Percentiles rank a stretch among this genome's conserved stretches.
These are phyloP conservation scores for Fusarium austroafricanum DNA, from an alignment of 2,329 filamentous ascomycete genomes.

Conservation along the genomic window DNA sequence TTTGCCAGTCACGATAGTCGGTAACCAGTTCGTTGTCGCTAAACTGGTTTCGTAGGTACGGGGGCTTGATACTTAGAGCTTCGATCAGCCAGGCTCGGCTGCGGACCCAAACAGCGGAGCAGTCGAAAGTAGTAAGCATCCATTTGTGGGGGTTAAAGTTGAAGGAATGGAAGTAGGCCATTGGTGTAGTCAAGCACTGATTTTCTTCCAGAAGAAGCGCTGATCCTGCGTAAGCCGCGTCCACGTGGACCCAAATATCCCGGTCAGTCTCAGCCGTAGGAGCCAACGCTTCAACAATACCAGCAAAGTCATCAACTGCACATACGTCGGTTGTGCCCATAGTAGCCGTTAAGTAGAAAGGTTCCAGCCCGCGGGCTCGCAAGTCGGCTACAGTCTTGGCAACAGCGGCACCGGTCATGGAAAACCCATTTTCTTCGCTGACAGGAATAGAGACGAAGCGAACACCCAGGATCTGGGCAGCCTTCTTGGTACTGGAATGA, in stretches of 20 bases:
- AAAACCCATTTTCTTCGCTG: slow-evolving; percentile 70
- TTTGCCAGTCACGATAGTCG: slow-evolving; percentile 97
- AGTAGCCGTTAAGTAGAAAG: slow-evolving; percentile 89
- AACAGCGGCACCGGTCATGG: slow-evolving; percentile 74
- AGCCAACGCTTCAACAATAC: slow-evolving; percentile 66
- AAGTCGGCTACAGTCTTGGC: slow-evolving; percentile 64
- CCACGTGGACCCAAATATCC: slow-evolving; percentile 89
- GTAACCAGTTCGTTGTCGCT: slow-evolving; percentile 87
- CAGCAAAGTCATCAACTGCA: slow-evolving; percentile 83
- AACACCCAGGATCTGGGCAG: slow-evolving; percentile 84
- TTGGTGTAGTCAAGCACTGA: slow-evolving; percentile 71
- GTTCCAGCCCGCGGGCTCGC: slow-evolving; percentile 76
- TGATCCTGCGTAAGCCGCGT: slow-evolving; percentile 91
- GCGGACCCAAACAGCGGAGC: slow-evolving; percentile 82
- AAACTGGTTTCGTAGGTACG: slow-evolving; percentile 84
- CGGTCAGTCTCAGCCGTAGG: slow-evolving; percentile 48
- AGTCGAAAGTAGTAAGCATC: slow-evolving; percentile 95
- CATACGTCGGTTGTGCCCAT: slow-evolving; percentile 91
- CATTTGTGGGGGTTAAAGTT: slow-evolving; percentile 98
- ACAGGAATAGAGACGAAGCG: slow-evolving; percentile 78
- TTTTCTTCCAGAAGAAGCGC: slow-evolving; percentile 86
- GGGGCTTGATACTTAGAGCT: slow-evolving; percentile 80
- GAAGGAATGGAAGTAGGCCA: slow-evolving; percentile 80
- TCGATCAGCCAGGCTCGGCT: slow-evolving; percentile 79
- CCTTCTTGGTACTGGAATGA: slow-evolving; percentile 89